phyloP scores from a whole-genome alignment of 2,329 filamentous ascomycete species.

The Neopestalotiopsis clavispora region DNA sequence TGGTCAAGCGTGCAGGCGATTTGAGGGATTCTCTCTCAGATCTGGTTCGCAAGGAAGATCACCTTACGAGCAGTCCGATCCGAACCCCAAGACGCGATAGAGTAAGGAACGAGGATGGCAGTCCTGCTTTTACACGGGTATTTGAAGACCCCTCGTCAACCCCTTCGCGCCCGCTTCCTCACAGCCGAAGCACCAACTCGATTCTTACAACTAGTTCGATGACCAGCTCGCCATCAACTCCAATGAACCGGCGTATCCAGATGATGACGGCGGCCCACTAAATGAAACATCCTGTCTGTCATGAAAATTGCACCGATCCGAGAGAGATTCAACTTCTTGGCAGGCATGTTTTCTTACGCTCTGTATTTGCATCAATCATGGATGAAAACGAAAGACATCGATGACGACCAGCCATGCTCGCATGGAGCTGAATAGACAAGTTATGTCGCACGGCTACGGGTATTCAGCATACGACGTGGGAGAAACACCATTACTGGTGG shows the following conservation, averaged over 20 bases:
- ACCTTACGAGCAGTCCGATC: constrained; percentile 60
- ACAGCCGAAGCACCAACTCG: constrained; percentile 60
- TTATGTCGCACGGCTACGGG: background rate
- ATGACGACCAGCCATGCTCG: background rate
- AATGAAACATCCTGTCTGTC: constrained; percentile 1
- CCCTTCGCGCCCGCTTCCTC: constrained; percentile 54
- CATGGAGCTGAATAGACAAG: background rate
- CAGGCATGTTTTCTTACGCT: too few relatives aligned
- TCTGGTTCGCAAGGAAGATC: constrained; percentile 62
- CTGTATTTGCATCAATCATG: background rate
- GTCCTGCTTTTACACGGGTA: constrained; percentile 70
- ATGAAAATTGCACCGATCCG: background rate
- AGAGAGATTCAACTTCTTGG: too few relatives aligned
- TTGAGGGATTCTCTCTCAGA: constrained; percentile 65
- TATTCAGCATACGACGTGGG: background rate
- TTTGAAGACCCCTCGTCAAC: constrained; percentile 67
- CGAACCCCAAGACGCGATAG: constrained; percentile 54
- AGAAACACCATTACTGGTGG: background rate
- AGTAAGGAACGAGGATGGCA: constrained; percentile 53
- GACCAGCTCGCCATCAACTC: constrained; percentile 56
- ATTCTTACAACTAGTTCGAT: constrained; percentile 54
- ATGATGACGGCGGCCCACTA: constrained; percentile 67
- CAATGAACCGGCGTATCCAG: constrained; percentile 60
- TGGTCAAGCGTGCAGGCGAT: constrained; percentile 66
- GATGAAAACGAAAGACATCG: background rate